Conservation (phyloP, 768 basidiomycete species). For the Suillus cothurnatus region DNA sequence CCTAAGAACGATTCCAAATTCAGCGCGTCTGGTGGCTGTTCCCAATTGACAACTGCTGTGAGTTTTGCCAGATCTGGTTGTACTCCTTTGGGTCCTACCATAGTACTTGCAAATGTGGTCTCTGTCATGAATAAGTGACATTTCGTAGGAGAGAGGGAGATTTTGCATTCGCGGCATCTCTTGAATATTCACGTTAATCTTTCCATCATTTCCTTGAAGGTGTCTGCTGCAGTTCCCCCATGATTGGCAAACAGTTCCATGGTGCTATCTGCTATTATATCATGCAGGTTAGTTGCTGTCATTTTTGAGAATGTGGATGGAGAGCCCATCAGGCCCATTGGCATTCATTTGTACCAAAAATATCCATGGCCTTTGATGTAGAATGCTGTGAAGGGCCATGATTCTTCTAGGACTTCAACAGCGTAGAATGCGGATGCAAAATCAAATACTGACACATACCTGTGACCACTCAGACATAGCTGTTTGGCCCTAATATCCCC, state of each 20-base stretch:
- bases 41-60: slow-evolving; percentile 39
- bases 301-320: slow-evolving; percentile 17
- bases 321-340: slow-evolving; percentile 28
- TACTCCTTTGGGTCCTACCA: slow-evolving; percentile 36
- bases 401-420: slow-evolving; percentile 15
- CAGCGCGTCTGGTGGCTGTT: slow-evolving; percentile 26
- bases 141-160: neutral
- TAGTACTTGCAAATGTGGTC: slow-evolving; percentile 37
- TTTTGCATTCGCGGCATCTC: neutral
- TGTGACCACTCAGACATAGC: slow-evolving; percentile 18
- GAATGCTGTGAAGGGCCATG: slow-evolving; percentile 21
- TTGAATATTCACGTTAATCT: neutral
- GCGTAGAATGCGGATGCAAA: slow-evolving; percentile 29
- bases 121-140: slow-evolving; percentile 11
- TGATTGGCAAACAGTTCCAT: slow-evolving; percentile 42
- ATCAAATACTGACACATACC: slow-evolving; percentile 25
- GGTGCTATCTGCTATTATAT: slow-evolving; percentile 4
- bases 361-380: slow-evolving; percentile 24
- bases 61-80: slow-evolving; percentile 39
- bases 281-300: neutral
- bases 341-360: slow-evolving; percentile 23
- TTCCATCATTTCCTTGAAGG: slow-evolving; percentile 28
- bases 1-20: slow-evolving; percentile 39
- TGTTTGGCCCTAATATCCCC: slow-evolving; percentile 26
- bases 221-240: slow-evolving; percentile 32